Base-by-base conservation (phyloP, 306 rosid species). In the Ammopiptanthus mongolicus region DNA sequence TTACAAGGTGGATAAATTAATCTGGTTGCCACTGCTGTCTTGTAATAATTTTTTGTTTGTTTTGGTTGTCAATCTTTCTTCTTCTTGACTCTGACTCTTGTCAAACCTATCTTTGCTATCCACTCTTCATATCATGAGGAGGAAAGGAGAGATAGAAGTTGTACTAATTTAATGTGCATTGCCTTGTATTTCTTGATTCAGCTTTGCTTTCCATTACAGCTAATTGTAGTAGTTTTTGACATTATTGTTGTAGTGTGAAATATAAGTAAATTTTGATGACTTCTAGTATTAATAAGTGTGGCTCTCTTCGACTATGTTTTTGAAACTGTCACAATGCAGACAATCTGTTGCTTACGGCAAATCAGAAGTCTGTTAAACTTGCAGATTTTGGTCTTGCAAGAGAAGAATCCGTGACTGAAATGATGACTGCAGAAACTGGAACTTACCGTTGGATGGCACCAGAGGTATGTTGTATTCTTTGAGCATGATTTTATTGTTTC, bases 381-480 rank as follows among this genome's bases (percentile, higher is more conserved):
- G 97, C 98, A 61, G 98, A 93, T 84, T 93, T 93, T 79, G 98
- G 98, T 67, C 98, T 93, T 65, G 98, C 98, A 48, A 93, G 98
- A 86, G 98, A 93, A 77, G 98, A 93, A 91, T 64, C 95, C 7
- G 98, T 93, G 76, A 93, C 98, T 7, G 98, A 93, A 87, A 93
- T 93, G 98, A 93, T 93, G 98, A 93, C 98, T 13, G 98, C 97
- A 60, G 98, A 93, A 86, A 93, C 97, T 19, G 98, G 98, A 79
- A 93, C 98, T 37, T 93, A 93, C 82, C 95, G 98, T 7, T 93
- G 98, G 98, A 93, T 93, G 98, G 98, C 98, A 74, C 98, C 98
- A 11, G 97, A 93, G 97, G 98, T 90, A 82, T 80, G 81, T 65
- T 10, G 22, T 61, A 8, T 70, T 65, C 44, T 65, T 39, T 51